phyloP scores from a whole-genome alignment of 2,329 filamentous ascomycete genomes.

The Aphanoascus verrucosus region DNA sequence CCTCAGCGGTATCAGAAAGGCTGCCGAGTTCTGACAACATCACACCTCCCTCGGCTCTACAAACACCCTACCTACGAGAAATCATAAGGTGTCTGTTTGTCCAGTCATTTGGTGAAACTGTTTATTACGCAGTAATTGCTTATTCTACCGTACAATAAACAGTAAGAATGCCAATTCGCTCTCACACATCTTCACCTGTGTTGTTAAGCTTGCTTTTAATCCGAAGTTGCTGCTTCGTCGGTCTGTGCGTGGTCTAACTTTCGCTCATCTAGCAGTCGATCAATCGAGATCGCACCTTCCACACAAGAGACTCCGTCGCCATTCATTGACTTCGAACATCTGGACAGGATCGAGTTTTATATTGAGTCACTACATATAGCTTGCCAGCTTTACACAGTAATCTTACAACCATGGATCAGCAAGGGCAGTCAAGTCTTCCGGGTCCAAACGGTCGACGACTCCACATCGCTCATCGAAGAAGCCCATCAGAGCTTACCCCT shows the following conservation, averaged over 20 bases:
- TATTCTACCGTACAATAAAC: constrained; percentile 3
- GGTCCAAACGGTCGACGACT: constrained; percentile 72
- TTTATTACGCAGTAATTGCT: neutral
- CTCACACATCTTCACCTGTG: neutral
- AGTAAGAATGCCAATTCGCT: neutral
- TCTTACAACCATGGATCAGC: constrained; percentile 46
- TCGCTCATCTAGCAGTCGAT: constrained; percentile 1
- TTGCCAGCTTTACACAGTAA: neutral
- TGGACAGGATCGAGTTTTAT: constrained; percentile 6
- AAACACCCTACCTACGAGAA: neutral
- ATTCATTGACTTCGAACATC: constrained; percentile 5
- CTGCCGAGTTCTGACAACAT: constrained; percentile 4
- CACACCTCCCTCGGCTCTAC: neutral
- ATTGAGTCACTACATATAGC: neutral
- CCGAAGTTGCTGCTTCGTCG: neutral
- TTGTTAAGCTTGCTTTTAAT: neutral
- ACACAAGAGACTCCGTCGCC: neutral
- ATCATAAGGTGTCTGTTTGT: neutral
- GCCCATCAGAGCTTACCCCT: constrained; percentile 84
- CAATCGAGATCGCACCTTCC: neutral
- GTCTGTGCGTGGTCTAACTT: constrained; percentile 2
- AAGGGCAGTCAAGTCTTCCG: constrained; percentile 40
- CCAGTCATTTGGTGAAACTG: constrained; percentile 2
- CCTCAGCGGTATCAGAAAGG: neutral
- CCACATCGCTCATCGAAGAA: constrained; percentile 87